Evolutionary conservation across 2,329 filamentous ascomycete species (phyloP), one percentile per base, ranked within the genome.

Genomic region (Neonectria hederae): DNA sequence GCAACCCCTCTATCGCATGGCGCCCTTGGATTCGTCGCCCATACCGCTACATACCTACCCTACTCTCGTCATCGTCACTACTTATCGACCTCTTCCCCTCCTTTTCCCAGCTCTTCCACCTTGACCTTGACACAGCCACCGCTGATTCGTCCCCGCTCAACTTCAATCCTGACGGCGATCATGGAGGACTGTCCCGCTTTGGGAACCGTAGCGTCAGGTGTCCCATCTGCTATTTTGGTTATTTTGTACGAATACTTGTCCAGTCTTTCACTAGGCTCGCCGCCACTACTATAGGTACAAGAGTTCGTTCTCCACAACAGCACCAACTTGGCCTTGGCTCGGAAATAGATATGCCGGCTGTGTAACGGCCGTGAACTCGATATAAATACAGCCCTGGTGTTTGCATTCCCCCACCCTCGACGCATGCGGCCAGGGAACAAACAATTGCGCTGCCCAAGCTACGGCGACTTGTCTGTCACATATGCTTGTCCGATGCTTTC

Each of bases 351-450:
- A 46, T 17, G 8, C 13, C 51, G 32, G 48, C 45, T 38, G 38
- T 28, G 24, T 49, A 19, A 28, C 45, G 32, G 38, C 30, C 28
- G 56, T 28, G 28, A 35, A 14, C 49, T 61, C 43, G 66, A 71
- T 65, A 69, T 72, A 67, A 63, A 61, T 65, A 68, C 54, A 67
- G 46, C 55, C 52, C 9, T 54, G 48, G 35, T 26, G 52, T 42
- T 30, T 52, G 30, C 61, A 19, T 26, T 38, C 54, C 48, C 67
- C 57, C 26, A 40, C 57, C 32, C 49, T 65, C 65, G 48, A 56
- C 61, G 61, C 64, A 60, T 65, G 59, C 59, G 59, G 65, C 45
- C 63, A 59, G 61, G 55, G 38, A 62, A 59, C 45, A 63, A 35
- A 49, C 46, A 40, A 22, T 45, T 51, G 54, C 45, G 54, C 54